These are phyloP conservation scores for Eimeria nieschulzi DNA, from an alignment of 169 alveolate species.

Conservation along the genomic window DNA sequence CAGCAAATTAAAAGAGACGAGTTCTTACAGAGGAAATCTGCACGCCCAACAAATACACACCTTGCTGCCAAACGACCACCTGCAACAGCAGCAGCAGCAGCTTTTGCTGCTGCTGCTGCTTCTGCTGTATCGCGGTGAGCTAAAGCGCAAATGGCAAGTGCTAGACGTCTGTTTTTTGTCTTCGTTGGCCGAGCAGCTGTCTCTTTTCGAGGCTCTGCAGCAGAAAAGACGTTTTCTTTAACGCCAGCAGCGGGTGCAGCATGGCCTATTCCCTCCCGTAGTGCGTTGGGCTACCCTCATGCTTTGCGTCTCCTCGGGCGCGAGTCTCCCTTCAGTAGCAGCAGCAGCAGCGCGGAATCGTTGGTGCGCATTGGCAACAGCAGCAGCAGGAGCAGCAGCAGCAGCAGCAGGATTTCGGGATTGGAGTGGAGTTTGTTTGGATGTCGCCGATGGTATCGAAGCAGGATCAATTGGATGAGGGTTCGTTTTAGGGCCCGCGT, in stretches of 20 bases:
- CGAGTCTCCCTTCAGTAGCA: not conserved
- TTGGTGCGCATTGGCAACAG: not conserved
- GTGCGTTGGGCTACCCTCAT: not conserved
- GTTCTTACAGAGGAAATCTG: too few relatives aligned
- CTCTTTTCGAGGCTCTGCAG: not conserved
- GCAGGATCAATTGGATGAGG: constrained; percentile 34
- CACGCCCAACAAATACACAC: too few relatives aligned
- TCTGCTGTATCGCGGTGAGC: not conserved
- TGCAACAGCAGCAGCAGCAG: constrained; percentile 26
- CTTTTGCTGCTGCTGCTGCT: not conserved
- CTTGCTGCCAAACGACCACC: too few relatives aligned
- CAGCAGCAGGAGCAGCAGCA: constrained; percentile 45
- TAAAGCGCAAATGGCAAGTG: too few relatives aligned
- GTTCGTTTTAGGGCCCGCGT: constrained; percentile 43
- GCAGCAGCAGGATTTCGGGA: not conserved
- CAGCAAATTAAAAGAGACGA: too few relatives aligned
- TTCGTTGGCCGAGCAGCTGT: not conserved
- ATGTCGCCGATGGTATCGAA: not conserved
- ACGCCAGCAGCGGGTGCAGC: constrained; percentile 41
- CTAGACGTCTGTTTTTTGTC: not conserved
- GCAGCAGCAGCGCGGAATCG: not conserved
- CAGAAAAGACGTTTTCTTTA: not conserved
- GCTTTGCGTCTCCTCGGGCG: not conserved
- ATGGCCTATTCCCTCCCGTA: not conserved
- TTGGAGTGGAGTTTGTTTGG: not conserved